These are phyloP conservation scores for Fusarium falciforme DNA, from an alignment of 2,329 filamentous ascomycete species.

Conservation along the genomic window DNA sequence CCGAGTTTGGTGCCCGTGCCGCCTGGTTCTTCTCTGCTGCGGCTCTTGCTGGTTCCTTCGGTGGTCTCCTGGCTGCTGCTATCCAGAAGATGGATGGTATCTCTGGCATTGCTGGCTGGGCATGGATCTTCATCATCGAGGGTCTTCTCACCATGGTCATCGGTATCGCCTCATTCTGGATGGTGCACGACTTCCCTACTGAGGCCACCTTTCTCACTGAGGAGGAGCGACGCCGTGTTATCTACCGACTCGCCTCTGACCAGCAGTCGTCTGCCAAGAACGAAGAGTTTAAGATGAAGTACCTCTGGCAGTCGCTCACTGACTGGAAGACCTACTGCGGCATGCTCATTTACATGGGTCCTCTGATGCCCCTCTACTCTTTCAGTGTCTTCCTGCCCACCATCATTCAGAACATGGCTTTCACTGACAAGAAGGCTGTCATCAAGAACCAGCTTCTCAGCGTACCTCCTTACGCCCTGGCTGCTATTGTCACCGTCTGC, in stretches of 20 bases:
- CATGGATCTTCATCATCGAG: conserved; percentile 77
- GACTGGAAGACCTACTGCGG: conserved; percentile 89
- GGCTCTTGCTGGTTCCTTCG: conserved; percentile 81
- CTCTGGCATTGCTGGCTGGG: conserved; percentile 67
- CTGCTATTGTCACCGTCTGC: conserved; percentile 51
- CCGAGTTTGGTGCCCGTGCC: conserved; percentile 82
- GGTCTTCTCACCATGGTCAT: conserved; percentile 77
- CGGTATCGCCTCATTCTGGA: conserved; percentile 77
- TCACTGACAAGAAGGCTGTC: conserved; percentile 48
- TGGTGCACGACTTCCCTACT: conserved; percentile 86
- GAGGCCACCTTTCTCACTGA: conserved; percentile 78
- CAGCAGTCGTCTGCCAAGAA: conserved; percentile 79
- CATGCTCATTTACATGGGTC: conserved; percentile 83
- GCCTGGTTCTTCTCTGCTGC: conserved; percentile 88
- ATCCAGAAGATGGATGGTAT: conserved; percentile 78
- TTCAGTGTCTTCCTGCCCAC: conserved; percentile 84
- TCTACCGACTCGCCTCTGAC: conserved; percentile 77
- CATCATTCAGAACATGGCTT: conserved; percentile 72
- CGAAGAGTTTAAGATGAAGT: conserved; percentile 79
- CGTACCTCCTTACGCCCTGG: conserved; percentile 57
- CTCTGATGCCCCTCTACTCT: conserved; percentile 77
- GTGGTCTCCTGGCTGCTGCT: conserved; percentile 77
- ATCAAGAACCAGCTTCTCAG: conserved; percentile 58
- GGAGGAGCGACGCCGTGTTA: conserved; percentile 76
- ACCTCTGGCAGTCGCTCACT: conserved; percentile 76